phyloP scores from a whole-genome alignment of 148 eudicot species.

The Pharnaceum exiguum region DNA sequence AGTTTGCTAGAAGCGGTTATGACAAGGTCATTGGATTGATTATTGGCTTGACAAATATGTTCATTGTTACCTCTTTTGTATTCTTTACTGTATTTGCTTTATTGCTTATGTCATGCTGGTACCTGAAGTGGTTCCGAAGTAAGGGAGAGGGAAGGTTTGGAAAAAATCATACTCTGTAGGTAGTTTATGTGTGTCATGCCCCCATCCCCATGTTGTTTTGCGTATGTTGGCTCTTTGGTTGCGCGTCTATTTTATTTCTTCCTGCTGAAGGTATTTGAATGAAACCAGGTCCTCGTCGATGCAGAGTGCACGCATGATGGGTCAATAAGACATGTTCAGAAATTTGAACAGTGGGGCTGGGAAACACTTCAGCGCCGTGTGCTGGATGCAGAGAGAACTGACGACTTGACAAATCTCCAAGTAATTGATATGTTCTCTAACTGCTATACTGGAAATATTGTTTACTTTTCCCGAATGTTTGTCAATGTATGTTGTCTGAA shows the following conservation, averaged over 20 bases:
- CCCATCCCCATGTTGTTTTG: too few relatives aligned
- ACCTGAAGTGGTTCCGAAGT: too few relatives aligned
- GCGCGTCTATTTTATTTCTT: background rate
- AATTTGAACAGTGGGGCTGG: conserved; percentile 98
- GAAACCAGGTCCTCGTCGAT: conserved; percentile 88
- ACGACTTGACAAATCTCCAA: conserved; percentile 72
- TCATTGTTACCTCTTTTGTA: too few relatives aligned
- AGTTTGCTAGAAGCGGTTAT: conserved; percentile 55
- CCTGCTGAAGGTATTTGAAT: conserved; percentile 1
- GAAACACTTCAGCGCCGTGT: conserved; percentile 85
- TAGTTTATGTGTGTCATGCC: too few relatives aligned
- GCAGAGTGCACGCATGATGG: conserved; percentile 99
- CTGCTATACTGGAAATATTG: background rate
- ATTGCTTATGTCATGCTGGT: too few relatives aligned
- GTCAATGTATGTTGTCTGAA: background rate
- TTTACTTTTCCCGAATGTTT: background rate
- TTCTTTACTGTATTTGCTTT: too few relatives aligned
- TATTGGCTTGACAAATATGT: background rate
- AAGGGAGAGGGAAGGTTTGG: too few relatives aligned
- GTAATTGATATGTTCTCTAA: conserved; percentile 23
- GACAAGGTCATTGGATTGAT: conserved; percentile 54
- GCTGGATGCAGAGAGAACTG: conserved; percentile 82
- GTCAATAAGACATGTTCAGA: conserved; percentile 85
- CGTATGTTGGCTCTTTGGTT: too few relatives aligned
- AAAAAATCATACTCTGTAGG: too few relatives aligned